Percentiles rank a stretch among this genome's conserved stretches.
phyloP scores from a whole-genome alignment of 139 green algal species.

The Haematococcus lacustris region DNA sequence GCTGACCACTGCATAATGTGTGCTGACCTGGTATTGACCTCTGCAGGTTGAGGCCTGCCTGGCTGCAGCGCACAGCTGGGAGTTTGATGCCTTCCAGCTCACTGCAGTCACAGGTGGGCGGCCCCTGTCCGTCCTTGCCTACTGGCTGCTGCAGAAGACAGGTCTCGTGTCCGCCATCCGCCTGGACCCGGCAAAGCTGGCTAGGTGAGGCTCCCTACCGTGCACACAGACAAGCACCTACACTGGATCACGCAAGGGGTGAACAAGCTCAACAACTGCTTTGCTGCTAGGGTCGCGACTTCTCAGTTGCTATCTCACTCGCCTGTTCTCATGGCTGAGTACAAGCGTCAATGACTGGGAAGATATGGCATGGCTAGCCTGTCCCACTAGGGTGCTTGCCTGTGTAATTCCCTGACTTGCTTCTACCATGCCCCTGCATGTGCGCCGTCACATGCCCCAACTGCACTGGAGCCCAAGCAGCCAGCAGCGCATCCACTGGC shows the following conservation, averaged over 20 bases:
- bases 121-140: constrained; percentile 14
- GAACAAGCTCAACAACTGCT: no score
- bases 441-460: neutral
- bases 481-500: neutral
- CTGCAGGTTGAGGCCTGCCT: no score
- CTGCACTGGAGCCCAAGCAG: neutral
- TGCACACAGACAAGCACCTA: neutral
- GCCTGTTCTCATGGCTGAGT: neutral
- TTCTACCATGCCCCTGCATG: neutral
- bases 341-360: no score
- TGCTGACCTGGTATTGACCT: no score
- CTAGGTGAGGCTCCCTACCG: neutral
- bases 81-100: constrained; percentile 16
- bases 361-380: neutral
- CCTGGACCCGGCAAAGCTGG: neutral
- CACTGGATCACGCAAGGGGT: no score
- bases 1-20: no score
- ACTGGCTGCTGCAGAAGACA: constrained; percentile 3
- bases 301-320: neutral
- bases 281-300: neutral
- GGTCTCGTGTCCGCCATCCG: constrained; percentile 1
- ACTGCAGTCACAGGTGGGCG: neutral
- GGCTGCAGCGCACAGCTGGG: no score
- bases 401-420: neutral
- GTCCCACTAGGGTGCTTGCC: neutral